A percentile compares a stretch with the other conserved stretches of the same genome.
Evolutionary conservation across 1,284 basidiomycete genomes (phyloP).

Genomic region (Irpex rosettiformis): DNA sequence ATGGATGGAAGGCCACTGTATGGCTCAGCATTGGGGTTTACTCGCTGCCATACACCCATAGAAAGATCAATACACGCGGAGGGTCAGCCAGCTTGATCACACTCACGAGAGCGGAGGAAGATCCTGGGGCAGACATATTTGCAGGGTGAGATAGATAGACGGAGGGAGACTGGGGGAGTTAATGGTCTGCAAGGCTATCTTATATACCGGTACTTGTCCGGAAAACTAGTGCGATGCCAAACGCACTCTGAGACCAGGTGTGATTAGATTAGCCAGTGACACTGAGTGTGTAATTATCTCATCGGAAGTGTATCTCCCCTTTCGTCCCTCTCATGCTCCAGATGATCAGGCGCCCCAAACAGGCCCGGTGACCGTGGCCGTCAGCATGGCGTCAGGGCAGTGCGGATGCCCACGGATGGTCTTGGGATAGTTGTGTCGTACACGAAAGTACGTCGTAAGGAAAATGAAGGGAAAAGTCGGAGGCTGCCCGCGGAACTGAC

Average conservation of each 20-base stretch:
- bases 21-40: constrained; percentile 44
- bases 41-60: constrained; percentile 27
- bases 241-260: not conserved
- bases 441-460: not conserved
- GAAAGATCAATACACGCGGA: no score
- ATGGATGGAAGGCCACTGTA: constrained; percentile 53
- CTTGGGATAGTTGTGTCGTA: not conserved
- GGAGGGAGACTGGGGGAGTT: not conserved
- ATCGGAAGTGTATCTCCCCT: not conserved
- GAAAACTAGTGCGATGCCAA: not conserved
- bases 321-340: not conserved
- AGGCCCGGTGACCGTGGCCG: not conserved
- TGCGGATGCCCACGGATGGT: not conserved
- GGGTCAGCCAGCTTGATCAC: not conserved
- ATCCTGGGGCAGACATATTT: constrained; percentile 13
- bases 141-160: not conserved
- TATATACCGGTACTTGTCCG: not conserved
- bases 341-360: not conserved
- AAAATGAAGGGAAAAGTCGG: not conserved
- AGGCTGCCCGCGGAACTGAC: not conserved
- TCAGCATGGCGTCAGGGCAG: not conserved
- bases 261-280: not conserved
- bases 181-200: not conserved
- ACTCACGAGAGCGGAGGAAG: constrained; percentile 12
- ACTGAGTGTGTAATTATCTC: not conserved